Evolutionary conservation across 345 rosid genomes (phyloP), one percentile per base, ranked within the genome.

Genomic region (Rubroshorea leprosula): DNA sequence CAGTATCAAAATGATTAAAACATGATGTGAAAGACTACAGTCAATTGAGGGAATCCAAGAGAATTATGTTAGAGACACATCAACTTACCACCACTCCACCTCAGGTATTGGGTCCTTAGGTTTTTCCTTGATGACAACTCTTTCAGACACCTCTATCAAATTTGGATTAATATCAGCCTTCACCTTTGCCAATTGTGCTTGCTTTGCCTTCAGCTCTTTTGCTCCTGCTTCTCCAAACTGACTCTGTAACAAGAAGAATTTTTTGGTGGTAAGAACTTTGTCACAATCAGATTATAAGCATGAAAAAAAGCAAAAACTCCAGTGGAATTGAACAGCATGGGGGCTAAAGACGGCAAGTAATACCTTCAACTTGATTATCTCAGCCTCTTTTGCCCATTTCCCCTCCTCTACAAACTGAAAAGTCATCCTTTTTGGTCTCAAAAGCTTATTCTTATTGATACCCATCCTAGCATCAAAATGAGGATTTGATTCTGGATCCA

Each of bases 381-480:
- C 97, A 44, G 99, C 97, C 35, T 93, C 99, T 72, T 76, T 87
- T 3, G 91, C 76, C 99, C 99, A 93, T 78, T 82, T 89, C 14
- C 97, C 99, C 76, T 93, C 97, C 76, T 89, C 94, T 52, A 93
- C 99, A 82, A 93, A 93, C 86, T 79, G 96, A 71, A 93, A 87
- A 49, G 63, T 67, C 94, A 83, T 81, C 60, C 89, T 72, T 73
- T 93, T 93, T 59, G 97, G 97, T 69, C 99, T 85, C 74, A 93
- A 63, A 57, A 93, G 76, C 74, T 93, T 93, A 71, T 49, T 74
- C 62, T 87, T 85, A 70, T 89, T 69, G 43, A 93, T 72, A 54
- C 97, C 97, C 99, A 89, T 93, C 58, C 80, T 72, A 5, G 62
- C 60, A 79, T 93, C 99, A 70, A 70, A 93, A 74, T 80, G 77